Conservation (phyloP, 2,329 filamentous ascomycete genomes). For the Sporothrix euskadiensis region DNA sequence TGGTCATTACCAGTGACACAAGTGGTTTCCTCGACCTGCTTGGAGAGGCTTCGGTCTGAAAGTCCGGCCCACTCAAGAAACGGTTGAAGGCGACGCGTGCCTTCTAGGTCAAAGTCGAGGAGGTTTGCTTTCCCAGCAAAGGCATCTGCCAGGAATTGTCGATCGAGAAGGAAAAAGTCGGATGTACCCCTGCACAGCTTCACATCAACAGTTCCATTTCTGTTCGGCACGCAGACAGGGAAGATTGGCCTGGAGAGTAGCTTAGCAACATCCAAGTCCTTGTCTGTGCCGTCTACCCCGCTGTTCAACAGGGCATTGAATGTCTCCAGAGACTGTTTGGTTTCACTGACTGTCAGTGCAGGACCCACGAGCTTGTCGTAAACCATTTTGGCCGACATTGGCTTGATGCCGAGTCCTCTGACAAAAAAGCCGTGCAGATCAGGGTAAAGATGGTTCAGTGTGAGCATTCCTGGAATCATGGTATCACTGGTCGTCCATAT, state of each 20-base stretch:
- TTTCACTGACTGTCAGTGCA: background rate
- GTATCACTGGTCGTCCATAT: conserved; percentile 18
- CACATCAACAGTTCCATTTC: background rate
- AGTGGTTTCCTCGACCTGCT: conserved; percentile 40
- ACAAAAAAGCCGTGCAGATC: conserved; percentile 20
- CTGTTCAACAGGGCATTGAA: conserved; percentile 14
- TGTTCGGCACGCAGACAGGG: background rate
- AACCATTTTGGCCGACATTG: conserved; percentile 20
- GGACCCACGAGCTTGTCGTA: conserved; percentile 15
- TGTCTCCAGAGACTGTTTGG: conserved; percentile 3
- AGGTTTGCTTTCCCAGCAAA: conserved; percentile 39
- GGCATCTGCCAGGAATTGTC: conserved; percentile 34
- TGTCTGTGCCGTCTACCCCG: background rate
- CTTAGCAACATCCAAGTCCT: background rate
- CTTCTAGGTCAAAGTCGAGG: conserved; percentile 42
- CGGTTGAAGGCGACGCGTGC: conserved; percentile 37
- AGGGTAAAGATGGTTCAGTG: conserved; percentile 11
- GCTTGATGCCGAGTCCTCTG: background rate
- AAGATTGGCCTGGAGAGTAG: conserved; percentile 5
- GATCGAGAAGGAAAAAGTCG: conserved; percentile 42
- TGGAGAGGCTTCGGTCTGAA: conserved; percentile 40
- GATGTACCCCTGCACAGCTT: conserved; percentile 2
- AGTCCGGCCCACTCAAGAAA: conserved; percentile 42
- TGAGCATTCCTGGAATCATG: background rate
- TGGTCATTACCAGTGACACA: conserved; percentile 33